These are phyloP conservation scores for Talaromyces islandicus DNA, from an alignment of 2,329 filamentous ascomycete genomes.

Conservation along the genomic window DNA sequence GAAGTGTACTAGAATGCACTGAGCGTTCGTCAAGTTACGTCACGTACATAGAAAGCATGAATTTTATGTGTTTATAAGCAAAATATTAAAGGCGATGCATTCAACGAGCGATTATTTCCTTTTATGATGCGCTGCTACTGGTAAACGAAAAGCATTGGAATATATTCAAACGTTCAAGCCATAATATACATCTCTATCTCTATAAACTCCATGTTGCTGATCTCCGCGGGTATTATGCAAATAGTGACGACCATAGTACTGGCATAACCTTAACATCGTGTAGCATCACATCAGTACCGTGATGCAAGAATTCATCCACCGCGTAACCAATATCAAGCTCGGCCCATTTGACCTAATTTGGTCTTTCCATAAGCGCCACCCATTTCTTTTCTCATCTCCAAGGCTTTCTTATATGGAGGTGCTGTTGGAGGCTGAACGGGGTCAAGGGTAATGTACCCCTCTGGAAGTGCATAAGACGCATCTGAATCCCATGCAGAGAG, in stretches of 20 bases:
- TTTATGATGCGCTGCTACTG: background rate
- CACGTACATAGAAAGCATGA: background rate
- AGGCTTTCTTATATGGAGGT: conserved; percentile 84
- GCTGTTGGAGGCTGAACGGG: conserved; percentile 94
- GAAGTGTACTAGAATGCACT: conserved; percentile 74
- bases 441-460: conserved; percentile 79
- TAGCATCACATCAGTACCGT: background rate
- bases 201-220: background rate
- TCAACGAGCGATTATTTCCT: background rate
- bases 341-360: conserved; percentile 32
- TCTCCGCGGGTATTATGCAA: background rate
- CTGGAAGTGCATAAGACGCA: conserved; percentile 84
- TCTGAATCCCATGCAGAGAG: conserved; percentile 92
- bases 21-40: background rate
- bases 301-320: background rate
- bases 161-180: background rate
- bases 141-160: background rate
- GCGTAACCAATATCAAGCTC: conserved; percentile 6
- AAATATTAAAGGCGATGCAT: background rate
- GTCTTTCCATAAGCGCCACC: conserved; percentile 76
- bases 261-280: background rate
- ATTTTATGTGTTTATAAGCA: background rate
- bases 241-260: background rate
- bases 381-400: conserved; percentile 72
- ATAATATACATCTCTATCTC: background rate